Evolutionary conservation across 129 eudicot species (phyloP).

Genomic region (Rutidosis leptorrhynchoides): DNA sequence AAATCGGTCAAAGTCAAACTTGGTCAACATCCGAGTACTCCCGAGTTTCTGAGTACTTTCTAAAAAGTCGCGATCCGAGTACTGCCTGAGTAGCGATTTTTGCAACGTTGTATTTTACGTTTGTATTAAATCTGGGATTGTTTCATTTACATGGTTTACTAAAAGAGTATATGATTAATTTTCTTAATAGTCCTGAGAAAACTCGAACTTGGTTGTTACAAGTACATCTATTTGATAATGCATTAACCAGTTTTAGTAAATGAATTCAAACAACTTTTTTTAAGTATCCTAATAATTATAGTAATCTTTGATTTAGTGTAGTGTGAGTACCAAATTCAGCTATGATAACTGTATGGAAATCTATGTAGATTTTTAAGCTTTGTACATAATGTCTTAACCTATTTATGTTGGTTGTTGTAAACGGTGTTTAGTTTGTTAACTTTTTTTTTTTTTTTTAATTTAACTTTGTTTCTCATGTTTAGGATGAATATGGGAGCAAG

Average conservation of each 20-base stretch:
- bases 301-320: background rate
- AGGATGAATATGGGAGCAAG: conserved; percentile 92
- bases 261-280: background rate
- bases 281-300: background rate
- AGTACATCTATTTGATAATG: background rate
- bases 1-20: no score
- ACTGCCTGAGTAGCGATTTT: no score
- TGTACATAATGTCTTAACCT: background rate
- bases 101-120: no score
- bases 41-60: no score
- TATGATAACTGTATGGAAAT: background rate
- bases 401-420: background rate
- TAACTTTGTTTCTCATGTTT: conserved; percentile 21
- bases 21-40: no score
- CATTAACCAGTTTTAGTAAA: background rate
- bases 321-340: background rate
- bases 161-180: background rate
- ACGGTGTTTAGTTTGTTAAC: background rate
- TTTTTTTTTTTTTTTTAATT: conserved; percentile 7
- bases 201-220: background rate
- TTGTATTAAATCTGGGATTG: conserved; percentile 7
- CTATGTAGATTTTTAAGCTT: background rate
- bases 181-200: background rate
- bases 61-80: no score
- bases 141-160: conserved; percentile 1